Conservation (phyloP, 768 basidiomycete species). For the Daedalea quercina region DNA sequence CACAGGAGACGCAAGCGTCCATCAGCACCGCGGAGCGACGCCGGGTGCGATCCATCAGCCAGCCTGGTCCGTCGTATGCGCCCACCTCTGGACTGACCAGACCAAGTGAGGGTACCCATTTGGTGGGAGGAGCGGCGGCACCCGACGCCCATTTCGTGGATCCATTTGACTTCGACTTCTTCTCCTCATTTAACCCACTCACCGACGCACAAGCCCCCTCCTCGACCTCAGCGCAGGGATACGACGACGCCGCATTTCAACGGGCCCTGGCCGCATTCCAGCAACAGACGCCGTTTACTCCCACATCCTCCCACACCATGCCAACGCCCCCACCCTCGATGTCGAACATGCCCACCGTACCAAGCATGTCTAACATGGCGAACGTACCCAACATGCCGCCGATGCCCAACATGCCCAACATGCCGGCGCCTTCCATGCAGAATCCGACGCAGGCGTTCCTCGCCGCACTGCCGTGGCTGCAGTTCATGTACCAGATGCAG, state of each 20-base stretch:
- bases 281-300: neutral
- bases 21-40: slow-evolving; percentile 1
- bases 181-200: slow-evolving; percentile 7
- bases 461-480: slow-evolving; percentile 20
- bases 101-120: slow-evolving; percentile 3
- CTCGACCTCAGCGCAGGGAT: slow-evolving; percentile 8
- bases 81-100: slow-evolving; percentile 10
- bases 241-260: slow-evolving; percentile 16
- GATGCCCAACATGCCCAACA: slow-evolving; percentile 1
- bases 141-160: neutral
- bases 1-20: neutral
- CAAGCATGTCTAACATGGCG: slow-evolving; percentile 2
- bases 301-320: neutral
- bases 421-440: slow-evolving; percentile 6
- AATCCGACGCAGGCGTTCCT: slow-evolving; percentile 21
- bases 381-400: neutral
- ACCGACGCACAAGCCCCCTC: neutral
- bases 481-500: slow-evolving; percentile 15
- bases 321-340: slow-evolving; percentile 2
- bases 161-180: slow-evolving; percentile 10
- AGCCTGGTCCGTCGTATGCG: slow-evolving; percentile 10
- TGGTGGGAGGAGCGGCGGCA: neutral
- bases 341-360: neutral
- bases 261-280: slow-evolving; percentile 14
- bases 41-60: slow-evolving; percentile 14